Conservation (phyloP, 1,139 yeast genomes). For the Candida sp. region DNA sequence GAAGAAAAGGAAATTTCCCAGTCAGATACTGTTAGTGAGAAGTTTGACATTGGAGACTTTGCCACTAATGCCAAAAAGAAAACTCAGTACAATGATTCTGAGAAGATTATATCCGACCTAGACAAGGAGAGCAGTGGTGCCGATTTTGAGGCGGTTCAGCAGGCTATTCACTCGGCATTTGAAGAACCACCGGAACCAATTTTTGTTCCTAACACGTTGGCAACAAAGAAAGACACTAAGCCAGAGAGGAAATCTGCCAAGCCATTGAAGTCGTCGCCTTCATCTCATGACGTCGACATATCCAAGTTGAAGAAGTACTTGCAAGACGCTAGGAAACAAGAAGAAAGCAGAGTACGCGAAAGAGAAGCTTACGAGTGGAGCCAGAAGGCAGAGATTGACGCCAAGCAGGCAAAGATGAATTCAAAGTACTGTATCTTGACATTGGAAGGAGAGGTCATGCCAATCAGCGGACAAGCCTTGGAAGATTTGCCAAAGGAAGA, state of each 20-base stretch:
- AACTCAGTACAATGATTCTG: conserved; percentile 25
- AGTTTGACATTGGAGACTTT: too few relatives aligned
- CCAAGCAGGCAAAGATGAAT: conserved; percentile 32
- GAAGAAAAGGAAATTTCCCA: conserved; percentile 3
- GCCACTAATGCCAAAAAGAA: too few relatives aligned
- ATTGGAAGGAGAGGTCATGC: conserved; percentile 44
- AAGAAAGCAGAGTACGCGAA: conserved; percentile 51
- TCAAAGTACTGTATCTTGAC: conserved; percentile 51
- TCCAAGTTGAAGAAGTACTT: conserved; percentile 41
- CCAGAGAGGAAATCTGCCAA: neutral
- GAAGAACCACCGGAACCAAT: conserved; percentile 1
- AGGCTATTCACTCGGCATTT: conserved; percentile 8
- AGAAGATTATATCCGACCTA: conserved; percentile 20
- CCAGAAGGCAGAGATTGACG: conserved; percentile 26
- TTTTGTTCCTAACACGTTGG: conserved; percentile 2
- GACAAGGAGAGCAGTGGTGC: conserved; percentile 8
- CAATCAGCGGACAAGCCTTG: conserved; percentile 44
- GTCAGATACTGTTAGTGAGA: too few relatives aligned
- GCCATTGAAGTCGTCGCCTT: neutral
- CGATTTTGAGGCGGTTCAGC: conserved; percentile 10
- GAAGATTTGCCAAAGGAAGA: conserved; percentile 43
- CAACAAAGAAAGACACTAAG: neutral
- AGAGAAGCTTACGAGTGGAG: conserved; percentile 61
- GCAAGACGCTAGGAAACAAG: conserved; percentile 45
- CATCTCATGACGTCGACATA: conserved; percentile 15